These are phyloP conservation scores for Calophaca sinica DNA, from an alignment of 306 rosid genomes.

Conservation along the genomic window DNA sequence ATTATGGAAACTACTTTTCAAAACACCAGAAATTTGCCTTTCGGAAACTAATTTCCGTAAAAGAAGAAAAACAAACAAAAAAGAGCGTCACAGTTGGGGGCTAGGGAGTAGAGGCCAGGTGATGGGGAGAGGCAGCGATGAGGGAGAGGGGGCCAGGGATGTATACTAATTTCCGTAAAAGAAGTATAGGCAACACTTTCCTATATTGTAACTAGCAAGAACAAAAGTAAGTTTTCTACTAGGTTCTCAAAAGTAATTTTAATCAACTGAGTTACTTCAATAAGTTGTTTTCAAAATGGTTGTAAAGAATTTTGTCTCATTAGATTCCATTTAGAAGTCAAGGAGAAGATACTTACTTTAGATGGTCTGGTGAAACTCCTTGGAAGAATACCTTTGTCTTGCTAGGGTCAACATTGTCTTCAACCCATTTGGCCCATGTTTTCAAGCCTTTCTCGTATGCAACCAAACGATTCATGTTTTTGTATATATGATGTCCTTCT, in stretches of 20 bases:
- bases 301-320: background rate
- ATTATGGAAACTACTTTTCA: too few relatives aligned
- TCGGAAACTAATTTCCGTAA: too few relatives aligned
- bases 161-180: too few relatives aligned
- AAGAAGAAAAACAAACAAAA: too few relatives aligned
- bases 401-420: conserved; percentile 51
- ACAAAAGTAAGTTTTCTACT: too few relatives aligned
- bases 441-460: conserved; percentile 66
- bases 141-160: too few relatives aligned
- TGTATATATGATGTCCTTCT: conserved; percentile 48
- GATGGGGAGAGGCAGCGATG: too few relatives aligned
- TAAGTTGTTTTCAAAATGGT: background rate
- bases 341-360: conserved; percentile 45
- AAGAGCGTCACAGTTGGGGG: too few relatives aligned
- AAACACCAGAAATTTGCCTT: too few relatives aligned
- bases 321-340: background rate
- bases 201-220: too few relatives aligned
- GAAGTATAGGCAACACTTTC: too few relatives aligned
- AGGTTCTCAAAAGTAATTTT: background rate
- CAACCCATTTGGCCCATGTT: conserved; percentile 90
- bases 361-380: conserved; percentile 85
- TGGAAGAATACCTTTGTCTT: conserved; percentile 77
- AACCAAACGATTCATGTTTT: conserved; percentile 74
- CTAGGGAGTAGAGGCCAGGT: too few relatives aligned
- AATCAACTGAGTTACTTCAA: background rate